Base-by-base conservation (phyloP, 306 rosid genomes). In the Oxytropis ochrocephala region DNA sequence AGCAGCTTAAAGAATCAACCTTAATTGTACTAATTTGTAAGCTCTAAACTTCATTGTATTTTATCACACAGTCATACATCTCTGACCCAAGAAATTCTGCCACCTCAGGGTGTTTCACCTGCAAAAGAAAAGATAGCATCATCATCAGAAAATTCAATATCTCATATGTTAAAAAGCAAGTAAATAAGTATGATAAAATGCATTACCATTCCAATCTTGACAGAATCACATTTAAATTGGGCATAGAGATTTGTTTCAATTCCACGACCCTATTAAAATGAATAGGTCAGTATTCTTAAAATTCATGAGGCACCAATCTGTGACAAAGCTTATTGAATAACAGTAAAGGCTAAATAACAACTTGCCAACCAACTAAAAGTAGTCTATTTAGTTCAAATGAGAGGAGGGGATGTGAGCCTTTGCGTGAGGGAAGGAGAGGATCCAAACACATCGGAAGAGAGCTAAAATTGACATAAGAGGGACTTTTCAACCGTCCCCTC, bases 61-160 rank as follows among this genome's bases (percentile, higher is more conserved):
- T 89, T 69, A 94, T 81, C 36, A 94, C 95, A 14, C 97, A 94
- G 54, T 91, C 99, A 46, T 94, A 94, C 38, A 94, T 80, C 66
- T 96, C 86, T 53, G 97, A 95, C 54, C 96, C 97, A 30, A 94
- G 95, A 85, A 88, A 94, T 64, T 94, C 88, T 12, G 96, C 96
- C 66, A 94, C 99, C 85, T 94, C 96, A 6, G 36, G 81, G 82
- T 91, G 99, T 78, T 94, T 94, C 68, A 91, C 99, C 99, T 91
- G 78, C 39, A 53, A 38, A 44, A 48, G 32, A 76, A 49, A 32
- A 10, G 73, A 24, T 12, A 43, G 6, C 42, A 29, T 73, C 42
- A 46, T 44, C 11, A 36, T n/a, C n/a, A n/a, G n/a, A n/a, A 9
- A 38, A 39, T 19, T 63, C 57, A 57, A 39, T 0, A 30, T 55